Base-by-base conservation (phyloP, 2,329 filamentous ascomycete genomes). In the Rosellinia necatrix region DNA sequence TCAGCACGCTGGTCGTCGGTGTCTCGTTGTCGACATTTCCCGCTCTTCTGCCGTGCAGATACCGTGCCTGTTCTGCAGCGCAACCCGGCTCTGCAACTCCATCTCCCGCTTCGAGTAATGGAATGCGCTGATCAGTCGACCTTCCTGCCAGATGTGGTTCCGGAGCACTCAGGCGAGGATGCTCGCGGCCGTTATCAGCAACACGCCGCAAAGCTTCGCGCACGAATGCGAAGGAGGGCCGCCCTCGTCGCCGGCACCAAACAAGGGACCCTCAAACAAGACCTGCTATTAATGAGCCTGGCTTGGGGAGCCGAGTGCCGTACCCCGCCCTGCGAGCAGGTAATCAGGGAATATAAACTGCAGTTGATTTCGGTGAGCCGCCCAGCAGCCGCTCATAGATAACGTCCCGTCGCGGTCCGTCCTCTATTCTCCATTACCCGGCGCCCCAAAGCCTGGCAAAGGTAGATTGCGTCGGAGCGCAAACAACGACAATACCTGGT, bases 171-270 rank as follows among this genome's bases (percentile, higher is more conserved):
- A 49, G 38, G 38, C 48, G 32, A 30, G 42, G 32, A 43, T 38
- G 49, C 49, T 35, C 49, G 56, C 55, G 56, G 46, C 57, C 53
- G 49, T 49, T 56, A 53, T 56, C 53, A 50, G 49, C 25, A 38
- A 34, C 41, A 41, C 25, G 21, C 30, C 17, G 32, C 41, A 9
- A 49, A 32, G 42, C 47, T 27, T 51, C 35, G 13, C 30, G 44
- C 21, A 35, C 12, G 24, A 29, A 38, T n/a, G 22, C 13, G 25
- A 37, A 22, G 19, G 30, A 44, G 37, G 24, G 29, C 49, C 21
- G 27, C 41, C 40, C 41, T 40, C 7, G 46, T 50, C 17, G 9
- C 38, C 30, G 19, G 24, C 30, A 42, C 24, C 34, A 30, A 30
- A n/a, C 15, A 35, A 49, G 10, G n/a, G 41, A 12, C n/a, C n/a